A percentile compares a stretch with the other conserved stretches of the same genome.
phyloP scores from a whole-genome alignment of 768 basidiomycete genomes.

The Pisolithus albus region DNA sequence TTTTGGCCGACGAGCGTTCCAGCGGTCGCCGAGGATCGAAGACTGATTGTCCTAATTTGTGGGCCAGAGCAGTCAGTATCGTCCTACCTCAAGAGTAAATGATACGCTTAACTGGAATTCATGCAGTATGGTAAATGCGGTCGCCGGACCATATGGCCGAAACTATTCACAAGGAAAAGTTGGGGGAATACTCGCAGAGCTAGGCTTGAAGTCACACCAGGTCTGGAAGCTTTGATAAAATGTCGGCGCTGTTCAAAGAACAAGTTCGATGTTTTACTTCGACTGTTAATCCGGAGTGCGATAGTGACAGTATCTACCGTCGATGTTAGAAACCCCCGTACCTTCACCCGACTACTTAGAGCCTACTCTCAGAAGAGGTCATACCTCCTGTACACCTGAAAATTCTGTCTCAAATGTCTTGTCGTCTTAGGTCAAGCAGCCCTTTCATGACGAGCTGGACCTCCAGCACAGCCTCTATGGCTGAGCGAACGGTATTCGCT shows the following conservation, averaged over 20 bases:
- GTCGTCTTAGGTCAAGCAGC: conserved; percentile 66
- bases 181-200: conserved; percentile 55
- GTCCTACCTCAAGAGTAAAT: not conserved
- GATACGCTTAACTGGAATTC: not conserved
- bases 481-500: conserved; percentile 62
- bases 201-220: conserved; percentile 56
- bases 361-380: no score
- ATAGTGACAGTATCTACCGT: no score
- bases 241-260: no score
- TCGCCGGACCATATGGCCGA: conserved; percentile 71
- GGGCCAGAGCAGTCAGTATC: conserved; percentile 72
- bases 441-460: conserved; percentile 84
- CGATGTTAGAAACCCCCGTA: no score
- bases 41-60: conserved; percentile 65
- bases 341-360: no score
- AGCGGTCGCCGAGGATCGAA: conserved; percentile 26
- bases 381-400: not conserved
- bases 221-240: conserved; percentile 59
- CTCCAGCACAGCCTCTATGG: conserved; percentile 71
- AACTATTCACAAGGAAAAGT: conserved; percentile 71
- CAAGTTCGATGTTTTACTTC: no score
- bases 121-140: conserved; percentile 63
- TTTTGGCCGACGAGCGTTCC: conserved; percentile 10
- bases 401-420: conserved; percentile 45
- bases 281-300: no score